These are phyloP conservation scores for Neonectria hederae DNA, from an alignment of 2,329 filamentous ascomycete genomes.

Conservation along the genomic window DNA sequence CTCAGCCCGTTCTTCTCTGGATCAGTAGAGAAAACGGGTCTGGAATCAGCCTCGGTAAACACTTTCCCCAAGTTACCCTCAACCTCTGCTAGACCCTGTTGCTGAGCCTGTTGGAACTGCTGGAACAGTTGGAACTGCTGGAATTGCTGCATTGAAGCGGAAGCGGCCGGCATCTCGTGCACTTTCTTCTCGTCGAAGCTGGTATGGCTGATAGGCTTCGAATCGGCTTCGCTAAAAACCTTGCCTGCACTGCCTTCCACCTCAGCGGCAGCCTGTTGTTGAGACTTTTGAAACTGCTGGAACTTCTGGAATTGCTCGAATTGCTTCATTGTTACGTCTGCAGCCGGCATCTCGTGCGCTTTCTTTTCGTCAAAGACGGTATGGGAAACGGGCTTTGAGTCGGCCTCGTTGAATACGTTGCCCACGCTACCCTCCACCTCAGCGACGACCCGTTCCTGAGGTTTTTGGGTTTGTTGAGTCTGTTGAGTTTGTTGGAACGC, in stretches of 20 bases:
- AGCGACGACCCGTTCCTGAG: not conserved
- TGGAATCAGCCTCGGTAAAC: constrained; percentile 15
- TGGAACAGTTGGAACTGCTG: not conserved
- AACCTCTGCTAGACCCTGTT: not conserved
- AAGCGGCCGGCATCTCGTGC: not conserved
- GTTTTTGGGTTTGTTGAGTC: not conserved
- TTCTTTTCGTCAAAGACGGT: no score
- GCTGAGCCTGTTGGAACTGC: not conserved
- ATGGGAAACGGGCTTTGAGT: not conserved
- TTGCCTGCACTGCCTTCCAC: constrained; percentile 4
- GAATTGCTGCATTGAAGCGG: not conserved
- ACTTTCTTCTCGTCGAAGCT: no score
- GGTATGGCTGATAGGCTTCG: not conserved
- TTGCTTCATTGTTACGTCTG: not conserved
- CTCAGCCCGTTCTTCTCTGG: not conserved
- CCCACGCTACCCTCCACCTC: constrained; percentile 8
- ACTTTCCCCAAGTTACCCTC: constrained; percentile 2
- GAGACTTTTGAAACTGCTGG: not conserved
- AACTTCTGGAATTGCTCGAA: not conserved
- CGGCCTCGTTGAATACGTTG: not conserved
- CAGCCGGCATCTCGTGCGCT: no score
- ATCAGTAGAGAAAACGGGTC: not conserved
- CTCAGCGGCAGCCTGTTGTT: constrained; percentile 3
- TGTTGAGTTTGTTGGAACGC: not conserved
- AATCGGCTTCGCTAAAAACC: not conserved